Evolutionary conservation across 2,329 filamentous ascomycete species (phyloP).

Genomic region (Thermoascus crustaceus): DNA sequence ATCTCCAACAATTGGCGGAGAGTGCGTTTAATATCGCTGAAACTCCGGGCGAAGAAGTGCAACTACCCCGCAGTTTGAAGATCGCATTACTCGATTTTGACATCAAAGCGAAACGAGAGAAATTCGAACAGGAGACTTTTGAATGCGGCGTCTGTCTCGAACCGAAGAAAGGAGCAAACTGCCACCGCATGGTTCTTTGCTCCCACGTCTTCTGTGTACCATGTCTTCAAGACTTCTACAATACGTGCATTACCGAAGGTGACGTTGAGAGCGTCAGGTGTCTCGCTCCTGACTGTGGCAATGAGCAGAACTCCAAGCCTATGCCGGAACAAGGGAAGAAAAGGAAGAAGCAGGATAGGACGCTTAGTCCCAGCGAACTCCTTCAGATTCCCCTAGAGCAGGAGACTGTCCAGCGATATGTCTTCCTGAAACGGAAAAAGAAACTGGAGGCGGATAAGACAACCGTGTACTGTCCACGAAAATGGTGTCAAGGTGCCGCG

Average conservation of each 20-base stretch:
- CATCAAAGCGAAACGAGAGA: conserved; percentile 60
- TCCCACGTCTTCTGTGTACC: conserved; percentile 81
- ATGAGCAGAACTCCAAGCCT: conserved; percentile 40
- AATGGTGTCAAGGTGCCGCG: conserved; percentile 87
- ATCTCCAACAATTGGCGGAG: conserved; percentile 51
- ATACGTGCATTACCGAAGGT: conserved; percentile 76
- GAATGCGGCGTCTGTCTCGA: conserved; percentile 85
- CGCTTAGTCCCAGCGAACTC: conserved; percentile 75
- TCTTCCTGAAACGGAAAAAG: conserved; percentile 83
- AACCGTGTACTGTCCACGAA: conserved; percentile 84
- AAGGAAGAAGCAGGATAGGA: conserved; percentile 54
- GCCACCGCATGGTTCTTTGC: conserved; percentile 75
- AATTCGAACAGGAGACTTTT: conserved; percentile 78
- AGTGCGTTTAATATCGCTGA: conserved; percentile 44
- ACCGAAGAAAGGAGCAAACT: conserved; percentile 76
- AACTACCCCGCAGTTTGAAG: conserved; percentile 47
- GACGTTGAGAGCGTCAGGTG: conserved; percentile 74
- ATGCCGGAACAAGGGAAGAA: conserved; percentile 26
- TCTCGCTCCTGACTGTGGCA: conserved; percentile 68
- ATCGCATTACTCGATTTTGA: conserved; percentile 71
- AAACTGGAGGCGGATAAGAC: conserved; percentile 85
- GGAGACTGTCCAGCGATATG: conserved; percentile 73
- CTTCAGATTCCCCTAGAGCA: conserved; percentile 65
- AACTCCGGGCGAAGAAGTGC: conserved; percentile 33
- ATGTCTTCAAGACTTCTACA: conserved; percentile 89